These are phyloP conservation scores for Pyricularia grisea DNA, from an alignment of 2,329 filamentous ascomycete species.

Conservation along the genomic window DNA sequence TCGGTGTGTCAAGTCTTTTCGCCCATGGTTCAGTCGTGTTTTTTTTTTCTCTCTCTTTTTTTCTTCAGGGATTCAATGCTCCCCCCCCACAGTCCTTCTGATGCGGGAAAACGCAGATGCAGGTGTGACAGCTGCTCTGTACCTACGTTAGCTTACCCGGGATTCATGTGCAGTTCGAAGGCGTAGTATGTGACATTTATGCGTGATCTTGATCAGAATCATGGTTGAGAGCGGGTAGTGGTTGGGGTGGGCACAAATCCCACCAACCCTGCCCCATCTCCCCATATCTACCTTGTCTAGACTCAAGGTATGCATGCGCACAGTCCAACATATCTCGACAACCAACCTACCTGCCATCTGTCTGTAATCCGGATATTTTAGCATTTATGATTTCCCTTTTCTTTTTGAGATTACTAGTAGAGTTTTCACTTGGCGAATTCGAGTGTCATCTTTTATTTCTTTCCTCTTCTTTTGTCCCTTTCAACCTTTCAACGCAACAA, in stretches of 20 bases:
- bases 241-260: background rate
- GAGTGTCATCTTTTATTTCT: background rate
- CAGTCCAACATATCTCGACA: too few species aligned
- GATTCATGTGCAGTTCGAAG: background rate
- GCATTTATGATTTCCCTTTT: background rate
- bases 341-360: background rate
- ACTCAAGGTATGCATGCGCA: too few species aligned
- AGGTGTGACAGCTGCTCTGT: background rate
- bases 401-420: too few species aligned
- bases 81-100: background rate
- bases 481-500: background rate
- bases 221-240: too few species aligned
- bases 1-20: background rate
- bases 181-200: background rate
- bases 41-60: too few species aligned
- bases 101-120: background rate
- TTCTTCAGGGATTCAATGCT: background rate
- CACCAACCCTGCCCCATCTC: too few species aligned
- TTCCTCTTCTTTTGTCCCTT: background rate
- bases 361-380: background rate
- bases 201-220: too few species aligned
- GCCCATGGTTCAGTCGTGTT: background rate
- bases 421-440: background rate
- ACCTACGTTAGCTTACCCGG: background rate
- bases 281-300: too few species aligned